Evolutionary conservation across 164 flowering plant species (phyloP), one percentile per base, ranked within the genome.

Genomic region (Berberis vulgaris): DNA sequence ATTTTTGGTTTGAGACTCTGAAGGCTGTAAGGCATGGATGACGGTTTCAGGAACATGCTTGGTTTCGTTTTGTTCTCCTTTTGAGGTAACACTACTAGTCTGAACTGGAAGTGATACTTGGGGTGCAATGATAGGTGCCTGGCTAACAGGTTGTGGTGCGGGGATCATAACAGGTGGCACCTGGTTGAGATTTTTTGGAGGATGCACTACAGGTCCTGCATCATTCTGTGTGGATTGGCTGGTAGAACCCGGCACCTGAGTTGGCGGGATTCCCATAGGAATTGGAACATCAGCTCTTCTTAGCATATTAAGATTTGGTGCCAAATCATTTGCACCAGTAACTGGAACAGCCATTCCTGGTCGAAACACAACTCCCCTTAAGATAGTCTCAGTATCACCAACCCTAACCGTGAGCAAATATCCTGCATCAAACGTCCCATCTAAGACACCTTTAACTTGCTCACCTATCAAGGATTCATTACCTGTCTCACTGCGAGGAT

Each of bases 291-390:
- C 82, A 55, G 67, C 73, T 78, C 98, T 83, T 63, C 74, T 73
- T 47, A 82, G 78, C 89, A 85, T 87, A 62, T 63, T 87, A 54
- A 81, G 73, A 68, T 82, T 71, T 46, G 98, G 95, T 5, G 87
- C 96, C 42, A 92, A 83, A 75, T 92, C 98, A 78, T 87, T 89
- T 49, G 78, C 86, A 0, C 79, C 77, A 45, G 89, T 76, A 63
- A 92, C 72, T 26, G 96, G 96, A 54, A 78, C 82, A 66, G 69
- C 80, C 49, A 74, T 78, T 52, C 91, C 91, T 13, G 96, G 93
- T 74, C 83, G 87, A 73, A 92, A 92, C 57, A 92, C 91, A 61
- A 89, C 83, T 41, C 98, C 98, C 71, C 88, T 81, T 62, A 89
- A 72, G 63, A 72, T 67, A 11, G 80, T 83, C 11, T 77, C 74